Evolutionary conservation across 257 asterid species (phyloP).

Genomic region (Echium plantagineum): DNA sequence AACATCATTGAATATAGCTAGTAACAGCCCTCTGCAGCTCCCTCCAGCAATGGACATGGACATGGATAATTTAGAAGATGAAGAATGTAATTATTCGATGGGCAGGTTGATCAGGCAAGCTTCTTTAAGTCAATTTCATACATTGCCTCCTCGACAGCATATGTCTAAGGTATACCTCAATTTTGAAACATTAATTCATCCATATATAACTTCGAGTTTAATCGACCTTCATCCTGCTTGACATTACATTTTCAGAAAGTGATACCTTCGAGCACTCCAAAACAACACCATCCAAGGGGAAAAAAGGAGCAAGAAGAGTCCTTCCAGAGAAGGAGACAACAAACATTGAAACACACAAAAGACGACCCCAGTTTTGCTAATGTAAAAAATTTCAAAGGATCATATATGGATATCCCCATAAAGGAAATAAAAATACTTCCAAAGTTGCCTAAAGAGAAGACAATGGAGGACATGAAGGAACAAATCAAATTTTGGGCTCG

Average conservation of each 20-base stretch:
- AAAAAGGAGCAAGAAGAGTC: constrained; percentile 24
- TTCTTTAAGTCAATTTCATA: constrained; percentile 29
- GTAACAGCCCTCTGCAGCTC: constrained; percentile 16
- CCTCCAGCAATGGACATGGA: constrained; percentile 19
- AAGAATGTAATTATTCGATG: constrained; percentile 38
- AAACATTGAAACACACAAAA: constrained; percentile 7
- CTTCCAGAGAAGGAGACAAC: constrained; percentile 19
- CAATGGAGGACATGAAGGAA: constrained; percentile 46
- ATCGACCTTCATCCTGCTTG: background rate
- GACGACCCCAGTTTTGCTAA: constrained; percentile 21
- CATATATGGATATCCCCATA: constrained; percentile 24
- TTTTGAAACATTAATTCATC: too few relatives aligned
- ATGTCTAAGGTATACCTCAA: constrained; percentile 1
- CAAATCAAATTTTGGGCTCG: constrained; percentile 93
- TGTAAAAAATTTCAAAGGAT: constrained; percentile 28
- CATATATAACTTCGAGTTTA: too few relatives aligned
- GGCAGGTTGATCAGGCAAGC: constrained; percentile 51
- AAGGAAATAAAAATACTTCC: constrained; percentile 14
- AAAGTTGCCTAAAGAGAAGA: constrained; percentile 15
- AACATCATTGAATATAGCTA: constrained; percentile 10
- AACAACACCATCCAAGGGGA: constrained; percentile 21
- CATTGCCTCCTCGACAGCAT: constrained; percentile 24
- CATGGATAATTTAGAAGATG: constrained; percentile 22
- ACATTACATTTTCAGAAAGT: constrained; percentile 21
- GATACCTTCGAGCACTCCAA: constrained; percentile 22